Conservation (phyloP, 768 basidiomycete species). For the Multifurca ochricompacta region DNA sequence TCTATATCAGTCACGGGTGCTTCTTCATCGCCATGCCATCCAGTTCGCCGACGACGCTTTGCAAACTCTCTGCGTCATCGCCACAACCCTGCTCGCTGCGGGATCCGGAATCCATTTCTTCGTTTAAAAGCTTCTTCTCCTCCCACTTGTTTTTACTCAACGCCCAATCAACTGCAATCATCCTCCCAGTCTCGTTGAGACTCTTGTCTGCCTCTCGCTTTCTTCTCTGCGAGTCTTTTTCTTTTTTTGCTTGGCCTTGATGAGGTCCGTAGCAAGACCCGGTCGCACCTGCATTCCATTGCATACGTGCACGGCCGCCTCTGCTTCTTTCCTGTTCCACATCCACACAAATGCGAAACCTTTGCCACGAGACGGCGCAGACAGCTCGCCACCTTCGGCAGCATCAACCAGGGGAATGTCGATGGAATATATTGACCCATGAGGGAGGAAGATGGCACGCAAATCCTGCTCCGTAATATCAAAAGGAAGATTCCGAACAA, state of each 20-base stretch:
- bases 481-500: conserved; percentile 86
- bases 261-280: conserved; percentile 24
- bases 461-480: conserved; percentile 80
- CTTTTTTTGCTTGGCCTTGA: conserved; percentile 29
- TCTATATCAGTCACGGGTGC: conserved; percentile 15
- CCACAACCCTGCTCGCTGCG: conserved; percentile 31
- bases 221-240: conserved; percentile 31
- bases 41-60: conserved; percentile 32
- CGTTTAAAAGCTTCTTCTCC: conserved; percentile 51
- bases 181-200: conserved; percentile 40
- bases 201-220: conserved; percentile 30
- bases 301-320: conserved; percentile 28
- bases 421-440: conserved; percentile 81
- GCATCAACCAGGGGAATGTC: conserved; percentile 51
- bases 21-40: conserved; percentile 36
- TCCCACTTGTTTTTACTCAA: conserved; percentile 91
- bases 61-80: conserved; percentile 20
- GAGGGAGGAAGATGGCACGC: conserved; percentile 76
- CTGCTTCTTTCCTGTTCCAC: conserved; percentile 68
- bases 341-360: conserved; percentile 98
- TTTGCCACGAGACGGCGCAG: conserved; percentile 35
- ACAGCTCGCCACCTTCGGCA: conserved; percentile 26
- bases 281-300: conserved; percentile 19
- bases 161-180: conserved; percentile 95
- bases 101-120: conserved; percentile 28